Evolutionary conservation across 176 grass and related monocot species (phyloP), one percentile per base, ranked within the genome.

Genomic region (Triticum monococcum): DNA sequence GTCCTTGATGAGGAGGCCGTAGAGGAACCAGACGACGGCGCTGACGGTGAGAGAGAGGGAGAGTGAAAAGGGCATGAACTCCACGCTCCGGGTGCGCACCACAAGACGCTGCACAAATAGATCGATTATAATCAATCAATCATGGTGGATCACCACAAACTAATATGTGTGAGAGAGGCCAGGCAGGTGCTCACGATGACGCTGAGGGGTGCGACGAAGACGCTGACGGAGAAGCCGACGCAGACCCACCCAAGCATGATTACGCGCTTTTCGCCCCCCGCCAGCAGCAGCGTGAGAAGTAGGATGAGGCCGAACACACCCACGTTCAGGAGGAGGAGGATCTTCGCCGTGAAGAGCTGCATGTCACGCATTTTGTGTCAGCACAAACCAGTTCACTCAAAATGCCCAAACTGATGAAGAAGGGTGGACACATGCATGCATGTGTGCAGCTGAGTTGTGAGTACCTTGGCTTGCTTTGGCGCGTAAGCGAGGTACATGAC

Each of bases 21-120:
- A 46, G 12, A 46, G 45, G 12, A 46, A 46, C 45, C 45, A 46
- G 11, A 46, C 12, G 12, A 46, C 12, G 12, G 45, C 45, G 45
- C 45, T 46, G 12, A 46, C 12, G 0, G 95, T 95, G 60, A 97
- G 95, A 18, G 90, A 95, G 65, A 95, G 43, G 1, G 95, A 97
- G 24, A 97, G 93, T 1, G 79, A 93, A 76, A 97, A 97, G 10
- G 95, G 95, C 92, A 97, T 95, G 87, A 95, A 97, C 84, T 97
- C 95, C 0, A 97, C 95, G 20, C 95, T 97, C 41, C 79, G 77
- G 8, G 95, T 95, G 7, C 89, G 89, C 59, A 97, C 79, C 18
- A 97, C 95, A 26, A 91, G 82, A 16, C 95, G 87, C 95, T 97
- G 87, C 18, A 88, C 43, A 36, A 33, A 54, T 18, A 8, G 6